These are phyloP conservation scores for Nemania diffusa DNA, from an alignment of 2,329 filamentous ascomycete genomes.

Conservation along the genomic window DNA sequence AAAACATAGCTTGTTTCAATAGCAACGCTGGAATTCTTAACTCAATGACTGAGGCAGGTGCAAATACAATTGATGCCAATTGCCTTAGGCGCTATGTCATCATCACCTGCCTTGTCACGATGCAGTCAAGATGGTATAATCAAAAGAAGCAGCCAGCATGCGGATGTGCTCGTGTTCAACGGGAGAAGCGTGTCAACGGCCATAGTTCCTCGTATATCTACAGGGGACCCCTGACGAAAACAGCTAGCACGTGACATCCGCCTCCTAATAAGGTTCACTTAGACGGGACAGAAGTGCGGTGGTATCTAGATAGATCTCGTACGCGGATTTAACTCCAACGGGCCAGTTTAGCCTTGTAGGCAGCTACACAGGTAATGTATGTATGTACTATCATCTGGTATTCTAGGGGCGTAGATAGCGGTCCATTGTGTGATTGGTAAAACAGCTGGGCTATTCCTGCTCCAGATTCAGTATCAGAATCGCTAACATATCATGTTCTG, in stretches of 20 bases:
- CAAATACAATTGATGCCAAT: slow-evolving; percentile 12
- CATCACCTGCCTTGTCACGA: slow-evolving; percentile 1
- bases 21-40: slow-evolving; percentile 5
- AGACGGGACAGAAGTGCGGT: not conserved
- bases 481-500: slow-evolving; percentile 3
- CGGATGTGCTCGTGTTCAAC: slow-evolving; percentile 33
- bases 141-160: slow-evolving; percentile 15
- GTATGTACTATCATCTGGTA: not conserved
- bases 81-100: not conserved
- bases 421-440: not conserved
- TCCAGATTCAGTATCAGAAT: not conserved
- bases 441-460: not conserved
- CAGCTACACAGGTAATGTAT: too few relatives aligned
- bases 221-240: slow-evolving; percentile 22
- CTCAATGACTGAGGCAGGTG: slow-evolving; percentile 11
- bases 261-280: not conserved
- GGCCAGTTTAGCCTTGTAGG: too few relatives aligned
- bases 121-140: slow-evolving; percentile 3
- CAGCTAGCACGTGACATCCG: too few relatives aligned
- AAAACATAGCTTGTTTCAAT: slow-evolving; percentile 30
- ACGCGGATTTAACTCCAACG: too few relatives aligned
- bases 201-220: slow-evolving; percentile 31
- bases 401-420: not conserved
- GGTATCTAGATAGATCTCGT: not conserved
- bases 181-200: slow-evolving; percentile 1